Evolutionary conservation across 306 rosid genomes (phyloP), one percentile per base, ranked within the genome.

Genomic region (Medicago ruthenica): DNA sequence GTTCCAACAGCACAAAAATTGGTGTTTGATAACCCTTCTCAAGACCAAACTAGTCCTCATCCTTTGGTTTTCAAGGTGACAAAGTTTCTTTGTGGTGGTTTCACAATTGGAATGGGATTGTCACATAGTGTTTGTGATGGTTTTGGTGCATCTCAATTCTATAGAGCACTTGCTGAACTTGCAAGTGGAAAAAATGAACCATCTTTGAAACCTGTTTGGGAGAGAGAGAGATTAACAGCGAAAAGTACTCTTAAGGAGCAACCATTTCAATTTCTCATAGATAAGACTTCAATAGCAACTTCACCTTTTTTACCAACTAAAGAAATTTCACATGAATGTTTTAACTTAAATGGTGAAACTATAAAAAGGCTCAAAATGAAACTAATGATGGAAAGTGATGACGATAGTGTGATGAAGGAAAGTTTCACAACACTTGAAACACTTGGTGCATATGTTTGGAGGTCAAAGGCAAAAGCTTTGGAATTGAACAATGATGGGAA

Each of bases 391-490:
- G 77, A 75, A 68, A 41, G 62, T 39, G 68, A 17, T 51, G 58
- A 45, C n/a, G 57, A 62, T 1, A 75, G 4, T 71, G 39, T 44
- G 18, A 59, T 42, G 20, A 59, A 51, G 21, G 75, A 76, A 53
- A 81, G 66, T 37, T 70, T 85, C 74, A 88, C 89, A 57, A 85
- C 92, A 27, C 8, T 88, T 42, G 92, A 88, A 70, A 15, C 78
- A 51, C 82, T 85, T 45, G 86, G 86, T 66, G 92, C 89, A 59
- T 88, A 79, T 61, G 80, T 88, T 64, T 85, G 89, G 92, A 85
- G 85, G 62, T 82, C 89, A 39, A 85, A 75, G 42, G 78, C 77
- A 18, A 88, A 83, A 76, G 88, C 89, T 34, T 54, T 88, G 47
- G 17, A 81, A 61, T 37, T 88, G 59, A 85, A 31, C 58, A 37